Evolutionary conservation across 2,329 filamentous ascomycete genomes (phyloP), one percentile per base, ranked within the genome.

Genomic region (Sporothrix euskadiensis): DNA sequence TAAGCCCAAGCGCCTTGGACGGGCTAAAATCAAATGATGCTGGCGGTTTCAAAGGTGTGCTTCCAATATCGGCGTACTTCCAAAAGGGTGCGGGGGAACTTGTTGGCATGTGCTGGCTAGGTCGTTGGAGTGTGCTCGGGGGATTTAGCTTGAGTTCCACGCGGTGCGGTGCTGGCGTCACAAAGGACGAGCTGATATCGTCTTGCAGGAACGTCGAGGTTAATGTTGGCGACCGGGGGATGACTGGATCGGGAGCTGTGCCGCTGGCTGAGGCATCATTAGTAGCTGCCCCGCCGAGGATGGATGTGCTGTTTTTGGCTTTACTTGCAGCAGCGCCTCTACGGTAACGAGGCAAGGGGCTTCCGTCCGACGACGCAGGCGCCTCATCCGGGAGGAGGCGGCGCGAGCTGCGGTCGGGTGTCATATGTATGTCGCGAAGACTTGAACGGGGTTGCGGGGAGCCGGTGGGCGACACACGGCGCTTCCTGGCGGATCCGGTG

Each of bases 51-150:
- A 92, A 83, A 1, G 92, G 92, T 1, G 92, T 94, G 81, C 90
- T 93, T 35, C 88, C 88, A 74, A 93, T 88, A 76, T 94, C 92
- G 56, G 92, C 90, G 81, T 92, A 96, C 80, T 93, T 94, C 93
- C 93, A 97, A 81, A 97, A 96, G 0, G 93, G 92, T 0, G 93
- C 93, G 0, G 93, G 93, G 44, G 92, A 94, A 77, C 91, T 94
- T 63, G 93, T 94, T 47, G 93, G 92, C 88, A 95, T 94, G 80
- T 94, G 93, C 78, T 94, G 92, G 79, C 92, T 94, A 10, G 93
- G 93, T 72, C 92, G 86, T 79, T 94, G 92, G 5, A 92, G 89
- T 6, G 93, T 95, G 78, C 91, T 94, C 0, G 93, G 92, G 41
- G 93, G 93, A 0, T 91, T 92, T 56, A 95, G 86, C 77, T 88